phyloP scores from a whole-genome alignment of 2,329 filamentous ascomycete species.

The Dothiorella sarmentorum region DNA sequence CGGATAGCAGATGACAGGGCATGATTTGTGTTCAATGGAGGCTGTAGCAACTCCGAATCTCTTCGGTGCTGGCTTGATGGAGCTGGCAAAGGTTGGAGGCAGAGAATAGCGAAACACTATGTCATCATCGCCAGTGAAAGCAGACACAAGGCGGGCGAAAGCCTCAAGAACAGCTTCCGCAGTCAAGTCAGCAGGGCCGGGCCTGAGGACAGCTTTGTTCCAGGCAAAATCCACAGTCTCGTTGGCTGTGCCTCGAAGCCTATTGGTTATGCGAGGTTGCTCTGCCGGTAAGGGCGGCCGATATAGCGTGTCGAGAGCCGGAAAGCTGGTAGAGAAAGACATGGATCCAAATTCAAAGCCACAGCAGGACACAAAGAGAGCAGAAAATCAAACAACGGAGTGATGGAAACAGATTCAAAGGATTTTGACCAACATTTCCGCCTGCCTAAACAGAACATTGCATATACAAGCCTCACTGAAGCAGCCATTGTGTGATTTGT shows the following conservation, averaged over 20 bases:
- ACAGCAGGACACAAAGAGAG: too few relatives aligned
- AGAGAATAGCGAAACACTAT: constrained; percentile 13
- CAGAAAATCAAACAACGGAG: too few relatives aligned
- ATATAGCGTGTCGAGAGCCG: constrained; percentile 15
- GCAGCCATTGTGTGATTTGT: too few relatives aligned
- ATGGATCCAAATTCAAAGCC: constrained; percentile 11
- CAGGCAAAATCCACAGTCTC: constrained; percentile 3
- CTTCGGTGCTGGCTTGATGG: neutral
- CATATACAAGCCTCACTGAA: too few relatives aligned
- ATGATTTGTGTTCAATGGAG: neutral
- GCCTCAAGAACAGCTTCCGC: constrained; percentile 2
- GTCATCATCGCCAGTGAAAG: constrained; percentile 16
- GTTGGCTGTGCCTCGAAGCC: neutral
- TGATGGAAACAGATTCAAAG: too few relatives aligned
- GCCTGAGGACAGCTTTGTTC: neutral
- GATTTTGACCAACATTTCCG: too few relatives aligned
- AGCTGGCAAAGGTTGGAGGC: neutral
- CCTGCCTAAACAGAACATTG: too few relatives aligned
- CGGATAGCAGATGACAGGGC: neutral
- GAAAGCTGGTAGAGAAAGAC: constrained; percentile 15
- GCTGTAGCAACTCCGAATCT: constrained; percentile 6
- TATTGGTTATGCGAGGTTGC: constrained; percentile 3
- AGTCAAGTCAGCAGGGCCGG: neutral
- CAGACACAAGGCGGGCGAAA: neutral
- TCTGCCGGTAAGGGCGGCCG: constrained; percentile 9